Evolutionary conservation across 2,329 filamentous ascomycete species (phyloP).

Genomic region (Pyrenochaeta sp.): DNA sequence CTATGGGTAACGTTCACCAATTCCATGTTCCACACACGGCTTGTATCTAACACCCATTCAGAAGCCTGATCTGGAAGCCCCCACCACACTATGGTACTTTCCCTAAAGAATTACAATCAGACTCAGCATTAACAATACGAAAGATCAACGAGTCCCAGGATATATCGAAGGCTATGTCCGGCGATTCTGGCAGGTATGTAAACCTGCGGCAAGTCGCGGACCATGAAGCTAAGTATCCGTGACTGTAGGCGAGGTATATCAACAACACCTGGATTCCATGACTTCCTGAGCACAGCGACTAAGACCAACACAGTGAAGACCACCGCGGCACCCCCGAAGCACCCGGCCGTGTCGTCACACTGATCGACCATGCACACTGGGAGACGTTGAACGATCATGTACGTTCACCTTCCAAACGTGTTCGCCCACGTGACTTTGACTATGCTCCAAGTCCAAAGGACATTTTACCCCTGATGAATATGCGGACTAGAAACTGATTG

Average conservation of each 20-base stretch:
- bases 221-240: conserved; percentile 21
- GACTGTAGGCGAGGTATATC: conserved; percentile 44
- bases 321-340: conserved; percentile 89
- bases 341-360: conserved; percentile 90
- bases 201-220: conserved; percentile 1
- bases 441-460: too few relatives aligned
- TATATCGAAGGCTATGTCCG: conserved; percentile 94
- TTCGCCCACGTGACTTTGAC: too few relatives aligned
- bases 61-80: conserved; percentile 97
- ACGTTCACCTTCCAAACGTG: conserved; percentile 13
- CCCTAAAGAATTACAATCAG: not conserved
- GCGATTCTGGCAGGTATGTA: conserved; percentile 93
- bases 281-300: conserved; percentile 3
- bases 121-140: conserved; percentile 4
- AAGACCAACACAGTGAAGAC: conserved; percentile 71
- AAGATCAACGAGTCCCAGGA: conserved; percentile 84
- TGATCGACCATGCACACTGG: conserved; percentile 88
- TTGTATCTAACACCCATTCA: conserved; percentile 46
- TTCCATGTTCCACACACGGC: not conserved
- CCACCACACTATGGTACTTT: conserved; percentile 87
- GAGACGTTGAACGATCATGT: conserved; percentile 73
- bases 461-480: too few relatives aligned
- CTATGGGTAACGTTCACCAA: conserved; percentile 75
- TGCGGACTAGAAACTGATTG: too few relatives aligned
- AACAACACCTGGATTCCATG: too few relatives aligned